Evolutionary conservation across 2,329 filamentous ascomycete species (phyloP).

Genomic region (Clarireedia hainanense): DNA sequence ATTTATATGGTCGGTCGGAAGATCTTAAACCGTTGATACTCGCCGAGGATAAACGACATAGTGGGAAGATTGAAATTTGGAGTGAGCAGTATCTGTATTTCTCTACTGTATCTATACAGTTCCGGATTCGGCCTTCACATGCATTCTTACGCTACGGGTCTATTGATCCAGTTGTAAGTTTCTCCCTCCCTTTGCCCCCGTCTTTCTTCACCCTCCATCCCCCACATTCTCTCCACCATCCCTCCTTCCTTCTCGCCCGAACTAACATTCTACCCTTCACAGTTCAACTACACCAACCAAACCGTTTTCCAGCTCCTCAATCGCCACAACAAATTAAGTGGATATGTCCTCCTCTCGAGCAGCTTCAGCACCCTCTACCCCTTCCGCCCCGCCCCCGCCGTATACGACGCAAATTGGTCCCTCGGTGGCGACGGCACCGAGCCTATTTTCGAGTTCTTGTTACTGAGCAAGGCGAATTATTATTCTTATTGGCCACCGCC

Average conservation of each 20-base stretch:
- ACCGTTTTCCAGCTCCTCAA: conserved; percentile 2
- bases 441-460: not conserved
- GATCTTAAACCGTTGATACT: not conserved
- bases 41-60: not conserved
- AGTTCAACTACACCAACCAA: not conserved
- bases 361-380: not conserved
- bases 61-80: not conserved
- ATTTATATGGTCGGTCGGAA: not conserved
- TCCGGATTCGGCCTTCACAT: not conserved
- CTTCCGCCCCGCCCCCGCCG: not conserved
- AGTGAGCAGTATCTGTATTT: not conserved
- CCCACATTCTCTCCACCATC: not conserved
- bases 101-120: not conserved
- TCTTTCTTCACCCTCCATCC: not conserved
- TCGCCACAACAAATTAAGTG: not conserved
- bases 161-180: not conserved
- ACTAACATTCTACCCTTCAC: not conserved
- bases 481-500: not conserved
- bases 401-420: not conserved
- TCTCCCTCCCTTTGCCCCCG: not conserved
- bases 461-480: not conserved
- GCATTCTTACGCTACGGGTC: not conserved
- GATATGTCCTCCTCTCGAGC: not conserved
- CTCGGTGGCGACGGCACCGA: not conserved
- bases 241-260: not conserved